Evolutionary conservation across 352 stramenopile genomes (phyloP), one percentile per base, ranked within the genome.

Genomic region (Elongisporangium undulatum): DNA sequence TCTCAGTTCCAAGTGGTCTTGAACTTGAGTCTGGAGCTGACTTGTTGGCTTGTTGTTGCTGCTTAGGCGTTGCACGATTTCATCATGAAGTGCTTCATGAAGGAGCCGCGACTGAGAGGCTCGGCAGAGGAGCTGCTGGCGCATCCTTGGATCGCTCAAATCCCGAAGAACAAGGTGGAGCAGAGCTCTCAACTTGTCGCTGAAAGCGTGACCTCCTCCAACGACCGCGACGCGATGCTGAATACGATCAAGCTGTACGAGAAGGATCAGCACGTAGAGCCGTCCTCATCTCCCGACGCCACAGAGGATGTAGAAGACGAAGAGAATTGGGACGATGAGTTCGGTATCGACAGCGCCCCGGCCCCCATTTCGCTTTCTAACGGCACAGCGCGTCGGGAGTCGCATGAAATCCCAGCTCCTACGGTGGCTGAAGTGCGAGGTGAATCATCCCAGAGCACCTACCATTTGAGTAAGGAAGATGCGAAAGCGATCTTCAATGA

Each of bases 41-140:
- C 21, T 9, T 20, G 50, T 22, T 29, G 19, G 13, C 10, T n/a
- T 1, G 39, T 4, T 64, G 15, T 49, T 60, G 2, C 29, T 60
- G 13, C 13, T 5, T 34, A 94, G 73, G 89, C 81, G 13, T 76
- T 97, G 19, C 79, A 95, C 34, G 90, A 97, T 60, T 98, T 98
- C 29, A 92, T 96, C 59, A 90, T 92, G 80, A 94, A 96, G 51
- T 96, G 88, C 45, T 95, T 95, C 63, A 94, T 96, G 83, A 97
- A 97, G 67, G 87, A 98, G 61, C 89, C 92, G 19, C 67, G 79
- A 23, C 68, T 97, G 29, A 75, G 90, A 53, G 73, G 70, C 24
- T 94, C 84, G 4, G 91, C 91, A 0, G 76, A 88, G 7, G 87
- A 98, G 56, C 78, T 98, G 50, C 71, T 98, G 3, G 56, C 58